Base-by-base conservation (phyloP, 257 asterid species). In the Capsicum chinense region DNA sequence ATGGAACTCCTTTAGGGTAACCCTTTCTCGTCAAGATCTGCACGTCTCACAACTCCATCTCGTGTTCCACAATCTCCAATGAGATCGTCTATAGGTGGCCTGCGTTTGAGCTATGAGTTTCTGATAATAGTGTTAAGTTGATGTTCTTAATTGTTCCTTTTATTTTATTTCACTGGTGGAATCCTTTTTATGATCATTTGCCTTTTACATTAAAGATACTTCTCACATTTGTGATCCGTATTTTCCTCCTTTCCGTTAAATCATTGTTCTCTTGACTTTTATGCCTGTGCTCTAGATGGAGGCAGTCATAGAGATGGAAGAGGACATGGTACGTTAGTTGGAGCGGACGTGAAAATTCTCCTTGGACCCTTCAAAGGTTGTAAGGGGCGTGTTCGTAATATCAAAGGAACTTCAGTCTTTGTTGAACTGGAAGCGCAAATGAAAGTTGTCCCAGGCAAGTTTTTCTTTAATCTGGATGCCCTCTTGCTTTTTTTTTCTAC, bases 401-500 rank as follows among this genome's bases (percentile, higher is more conserved):
- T 95, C 54, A 93, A 94, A 90, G 98, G 97, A 85, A 76, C 96
- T 74, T 88, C 82, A 60, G 93, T 95, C 71, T 96, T 98, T 37
- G 97, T 95, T 85, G 97, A 95, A 87, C 88, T 95, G 83, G 98
- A 94, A 89, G 91, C 99, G 2, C 98, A 94, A 85, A 93, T 95
- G 98, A 93, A 91, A 90, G 91, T 91, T 62, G 97, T 94, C 79
- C 89, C 98, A 91, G 98, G 98, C 92, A 92, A 91, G 96, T 85
- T 76, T 78, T 69, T 81, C 54, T 44, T 79, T 33, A 37, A 14
- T 37, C 57, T 9, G n/a, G 42, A 39, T 16, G 19, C 33, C 64
- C 48, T 59, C 13, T 16, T 35, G 80, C 62, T 19, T 63, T 62
- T 33, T 33, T 50, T 19, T 67, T 67, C 80, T 13, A 5, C 2